Percentiles rank a stretch among this genome's conserved stretches.
Evolutionary conservation across 1,139 yeast genomes (phyloP).

Genomic region (Suhomyces choctaworum): DNA sequence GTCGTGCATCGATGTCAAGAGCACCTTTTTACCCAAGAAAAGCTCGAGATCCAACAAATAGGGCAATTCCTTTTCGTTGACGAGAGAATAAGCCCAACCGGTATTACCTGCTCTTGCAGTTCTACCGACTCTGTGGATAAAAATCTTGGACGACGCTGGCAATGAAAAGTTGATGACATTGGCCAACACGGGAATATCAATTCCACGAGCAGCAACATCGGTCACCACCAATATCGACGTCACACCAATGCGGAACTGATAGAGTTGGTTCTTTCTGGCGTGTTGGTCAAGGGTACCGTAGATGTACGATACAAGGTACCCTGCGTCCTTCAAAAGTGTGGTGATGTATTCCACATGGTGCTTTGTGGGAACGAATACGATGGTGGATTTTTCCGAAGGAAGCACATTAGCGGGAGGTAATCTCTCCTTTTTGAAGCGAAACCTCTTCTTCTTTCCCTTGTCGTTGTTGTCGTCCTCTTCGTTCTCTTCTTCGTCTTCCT

Average conservation of each 20-base stretch:
- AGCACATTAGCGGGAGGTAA: conserved; percentile 78
- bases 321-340: conserved; percentile 66
- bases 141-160: conserved; percentile 91
- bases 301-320: conserved; percentile 84
- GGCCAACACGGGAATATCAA: conserved; percentile 94
- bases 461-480: conserved; percentile 24
- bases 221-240: conserved; percentile 88
- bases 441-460: conserved; percentile 37
- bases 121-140: conserved; percentile 97
- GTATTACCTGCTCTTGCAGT: conserved; percentile 98
- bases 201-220: conserved; percentile 99
- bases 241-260: conserved; percentile 80
- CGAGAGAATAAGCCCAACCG: conserved; percentile 97
- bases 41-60: conserved; percentile 87
- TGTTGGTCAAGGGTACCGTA: conserved; percentile 95
- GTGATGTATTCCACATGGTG: conserved; percentile 95
- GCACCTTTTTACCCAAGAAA: conserved; percentile 80
- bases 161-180: conserved; percentile 88
- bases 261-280: conserved; percentile 88
- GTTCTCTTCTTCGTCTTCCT: conserved; percentile 51
- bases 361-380: conserved; percentile 92
- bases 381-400: conserved; percentile 79
- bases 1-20: conserved; percentile 69
- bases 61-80: conserved; percentile 83
- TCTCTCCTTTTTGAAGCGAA: conserved; percentile 52